Evolutionary conservation across 73 alveolate genomes (phyloP), one percentile per base, ranked within the genome.

Genomic region (Paramecium pentaurelia): DNA sequence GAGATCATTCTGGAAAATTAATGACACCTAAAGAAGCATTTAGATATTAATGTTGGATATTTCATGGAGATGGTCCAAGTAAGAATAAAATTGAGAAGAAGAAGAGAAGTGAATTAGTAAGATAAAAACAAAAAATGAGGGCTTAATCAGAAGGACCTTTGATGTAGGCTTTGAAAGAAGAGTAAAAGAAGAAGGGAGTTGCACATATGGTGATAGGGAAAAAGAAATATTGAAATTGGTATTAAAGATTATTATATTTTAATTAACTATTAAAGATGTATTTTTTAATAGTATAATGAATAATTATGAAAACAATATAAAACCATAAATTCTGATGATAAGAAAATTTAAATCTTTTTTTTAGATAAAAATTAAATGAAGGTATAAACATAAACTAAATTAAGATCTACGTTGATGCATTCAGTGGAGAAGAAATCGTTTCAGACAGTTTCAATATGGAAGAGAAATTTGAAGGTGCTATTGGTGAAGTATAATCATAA

Each of bases 1-100:
- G 94, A 89, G 94, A 89, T 89, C 80, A 71, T 2, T 71, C 86
- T 25, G 94, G 94, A 28, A 89, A 54, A 89, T 60, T 89, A 16
- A 89, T 89, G 94, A 89, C 94, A 18, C 86, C 73, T 34, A 89
- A 71, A 60, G 85, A 89, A 89, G 94, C 94, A 14, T 89, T 89
- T 64, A 77, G 94, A 51, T 89, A 89, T 71, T 22, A 71, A 16
- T 89, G 94, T 60, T 89, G 94, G 94, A 71, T 37, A 45, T 89
- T 89, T 58, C 94, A 89, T 32, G 94, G 94, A 11, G 88, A 89
- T 37, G 94, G 92, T 11, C 94, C 94, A 36, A 71, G 92, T 49
- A 89, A 83, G 44, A 89, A 68, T 49, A 89, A 89, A 47, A 70
- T 89, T 20, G 94, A 89, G 77, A 89, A 89, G 47, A 64, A 44